Evolutionary conservation across 2,329 filamentous ascomycete genomes (phyloP).

Genomic region (Fusarium odoratissimum): DNA sequence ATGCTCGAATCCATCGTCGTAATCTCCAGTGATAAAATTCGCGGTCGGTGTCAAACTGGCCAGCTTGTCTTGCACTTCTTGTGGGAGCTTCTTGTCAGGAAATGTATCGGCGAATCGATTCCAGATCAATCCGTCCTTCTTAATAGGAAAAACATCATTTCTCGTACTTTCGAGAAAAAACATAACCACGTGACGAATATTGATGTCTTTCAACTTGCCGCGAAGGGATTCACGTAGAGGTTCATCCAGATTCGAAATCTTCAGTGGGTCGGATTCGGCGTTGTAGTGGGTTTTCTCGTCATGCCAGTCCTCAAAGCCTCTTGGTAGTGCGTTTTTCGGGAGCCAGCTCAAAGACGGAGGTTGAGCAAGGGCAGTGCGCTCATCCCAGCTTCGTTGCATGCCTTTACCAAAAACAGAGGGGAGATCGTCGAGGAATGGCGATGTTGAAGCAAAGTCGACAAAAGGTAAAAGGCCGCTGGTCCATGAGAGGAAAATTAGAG

Average conservation of each 20-base stretch:
- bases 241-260: conserved; percentile 54
- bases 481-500: conserved; percentile 52
- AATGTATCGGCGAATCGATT: conserved; percentile 50
- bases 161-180: conserved; percentile 59
- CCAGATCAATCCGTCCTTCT: conserved; percentile 54
- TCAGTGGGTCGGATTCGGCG: conserved; percentile 53
- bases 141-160: conserved; percentile 59
- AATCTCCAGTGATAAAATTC: conserved; percentile 51
- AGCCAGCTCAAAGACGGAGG: conserved; percentile 42
- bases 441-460: conserved; percentile 49
- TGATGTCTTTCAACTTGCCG: conserved; percentile 45
- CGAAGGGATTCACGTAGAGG: conserved; percentile 46
- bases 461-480: conserved; percentile 50
- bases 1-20: conserved; percentile 50
- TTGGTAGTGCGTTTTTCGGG: conserved; percentile 24
- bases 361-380: conserved; percentile 42
- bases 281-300: conserved; percentile 48
- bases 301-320: conserved; percentile 47
- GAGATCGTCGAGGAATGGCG: conserved; percentile 45
- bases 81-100: conserved; percentile 48
- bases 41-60: conserved; percentile 48
- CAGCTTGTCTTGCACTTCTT: conserved; percentile 45
- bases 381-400: conserved; percentile 44
- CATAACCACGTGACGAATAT: conserved; percentile 58
- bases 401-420: conserved; percentile 42